Base-by-base conservation (phyloP, 495 filamentous ascomycete species). In the Clavariopsis aquatica region DNA sequence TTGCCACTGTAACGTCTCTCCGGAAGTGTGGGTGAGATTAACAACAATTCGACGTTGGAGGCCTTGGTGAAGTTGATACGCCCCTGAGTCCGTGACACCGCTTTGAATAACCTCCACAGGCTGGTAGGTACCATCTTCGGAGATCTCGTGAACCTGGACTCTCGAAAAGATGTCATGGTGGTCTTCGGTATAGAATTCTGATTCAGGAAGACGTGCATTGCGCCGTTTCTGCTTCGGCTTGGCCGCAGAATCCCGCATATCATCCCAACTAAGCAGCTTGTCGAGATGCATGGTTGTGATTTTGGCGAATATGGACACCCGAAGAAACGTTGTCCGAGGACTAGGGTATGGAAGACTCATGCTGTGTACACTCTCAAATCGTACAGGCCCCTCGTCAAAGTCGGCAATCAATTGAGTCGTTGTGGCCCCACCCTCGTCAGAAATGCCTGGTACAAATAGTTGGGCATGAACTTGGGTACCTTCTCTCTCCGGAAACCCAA, bases 261-360 rank as follows among this genome's bases (percentile, higher is more conserved):
- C 95, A 75, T 99, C 94, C 94, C 94, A 99, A 75, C 95, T 98
- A 4, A 99, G 83, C 36, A 99, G 81, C 76, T 96, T 98, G 72
- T 99, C 94, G 6, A 99, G 83, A 74, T 99, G 94, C 89, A 97
- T 96, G 0, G 87, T 78, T 17, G 89, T 93, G 52, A 96, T 90
- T 67, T 87, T 88, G 27, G 95, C 93, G 72, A 96, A 98, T 60
- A 99, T 88, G 29, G 92, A 91, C n/a, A 98, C 88, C 58, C 95
- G 84, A 45, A 99, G 75, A 8, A 85, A 86, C 9, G 89, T 86
- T 34, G 86, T 85, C 28, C 82, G 85, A 12, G 92, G 85, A 60
- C 90, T 91, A 24, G 87, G 87, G 38, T 95, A 81, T n/a, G 95
- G 95, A 61, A 99, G 79, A 74, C 93, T 96, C 93, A 99, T 97